These are phyloP conservation scores for California macrophylla DNA, from an alignment of 441 rosid genomes.

Conservation along the genomic window DNA sequence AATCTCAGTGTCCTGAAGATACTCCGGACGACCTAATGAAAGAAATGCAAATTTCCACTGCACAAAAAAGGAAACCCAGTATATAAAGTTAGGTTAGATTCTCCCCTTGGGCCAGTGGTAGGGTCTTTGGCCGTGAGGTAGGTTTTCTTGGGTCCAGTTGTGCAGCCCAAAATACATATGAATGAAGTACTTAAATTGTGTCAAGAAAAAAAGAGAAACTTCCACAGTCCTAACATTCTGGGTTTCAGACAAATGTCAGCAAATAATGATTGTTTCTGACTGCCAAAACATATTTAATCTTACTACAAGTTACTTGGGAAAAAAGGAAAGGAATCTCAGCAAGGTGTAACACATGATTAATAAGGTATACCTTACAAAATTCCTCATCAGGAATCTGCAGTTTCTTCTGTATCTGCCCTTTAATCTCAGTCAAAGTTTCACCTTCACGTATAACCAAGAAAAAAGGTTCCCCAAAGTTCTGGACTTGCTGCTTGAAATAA, in stretches of 20 bases:
- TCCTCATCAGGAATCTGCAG: conserved; percentile 60
- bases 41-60: conserved; percentile 68
- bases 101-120: not conserved
- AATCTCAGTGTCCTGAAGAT: conserved; percentile 51
- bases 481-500: conserved; percentile 34
- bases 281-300: not conserved
- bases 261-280: not conserved
- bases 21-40: conserved; percentile 57
- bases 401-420: conserved; percentile 52
- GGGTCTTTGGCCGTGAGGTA: not conserved
- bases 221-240: not conserved
- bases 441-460: conserved; percentile 55
- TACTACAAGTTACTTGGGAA: not conserved
- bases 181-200: too few species aligned
- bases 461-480: conserved; percentile 68
- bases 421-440: conserved; percentile 49
- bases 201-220: not conserved
- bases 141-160: not conserved
- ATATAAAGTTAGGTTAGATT: not conserved
- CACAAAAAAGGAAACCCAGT: not conserved
- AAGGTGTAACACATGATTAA: not conserved
- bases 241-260: not conserved
- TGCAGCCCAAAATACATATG: too few species aligned
- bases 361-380: conserved; percentile 41
- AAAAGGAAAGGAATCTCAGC: not conserved